Base-by-base conservation (phyloP, 2,329 filamentous ascomycete genomes). In the Clathrospora elynae region DNA sequence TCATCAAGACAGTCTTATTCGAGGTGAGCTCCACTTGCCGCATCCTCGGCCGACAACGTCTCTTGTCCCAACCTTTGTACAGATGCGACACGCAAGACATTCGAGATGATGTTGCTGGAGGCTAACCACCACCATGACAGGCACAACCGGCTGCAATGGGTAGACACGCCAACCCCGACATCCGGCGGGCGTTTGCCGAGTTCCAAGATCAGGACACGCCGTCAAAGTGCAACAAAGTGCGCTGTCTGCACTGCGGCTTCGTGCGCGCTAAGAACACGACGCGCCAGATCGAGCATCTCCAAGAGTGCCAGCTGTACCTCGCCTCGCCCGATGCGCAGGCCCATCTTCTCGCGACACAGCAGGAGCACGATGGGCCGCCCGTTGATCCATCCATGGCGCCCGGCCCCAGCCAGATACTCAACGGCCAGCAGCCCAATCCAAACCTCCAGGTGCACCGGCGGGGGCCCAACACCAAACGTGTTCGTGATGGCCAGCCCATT, bases 261-360 rank as follows among this genome's bases (percentile, higher is more conserved):
- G 71, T 75, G 26, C 72, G 75, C 47, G 75, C 75, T 22, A 76
- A 76, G 63, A 78, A 78, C 60, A 75, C 73, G 8, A 78, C 75
- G 7, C 71, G 75, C 48, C 75, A 78, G 59, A 73, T 76, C 46
- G 74, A 78, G 47, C 75, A 78, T 50, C 70, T 78, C 2, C 70
- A 74, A 32, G 62, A 67, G 41, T 78, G 75, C 53, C 66, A 72
- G 48, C 57, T 64, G 5, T 78, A 75, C 51, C 66, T 76, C 11
- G 57, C 59, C 20, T 76, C 73, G 5, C 58, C 71, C 14, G 74
- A 77, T 33, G 75, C 74, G 10, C 70, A 69, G 28, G 66, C 59
- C 10, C 64, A 71, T 39, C 38, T 67, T 20, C 32, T 57, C 12
- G 40, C 49, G 9, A 30, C 37, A 19, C 42, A 45, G 23, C 41